Base-by-base conservation (phyloP, 2,329 filamentous ascomycete species). In the Calonectria pseudoturangicola region DNA sequence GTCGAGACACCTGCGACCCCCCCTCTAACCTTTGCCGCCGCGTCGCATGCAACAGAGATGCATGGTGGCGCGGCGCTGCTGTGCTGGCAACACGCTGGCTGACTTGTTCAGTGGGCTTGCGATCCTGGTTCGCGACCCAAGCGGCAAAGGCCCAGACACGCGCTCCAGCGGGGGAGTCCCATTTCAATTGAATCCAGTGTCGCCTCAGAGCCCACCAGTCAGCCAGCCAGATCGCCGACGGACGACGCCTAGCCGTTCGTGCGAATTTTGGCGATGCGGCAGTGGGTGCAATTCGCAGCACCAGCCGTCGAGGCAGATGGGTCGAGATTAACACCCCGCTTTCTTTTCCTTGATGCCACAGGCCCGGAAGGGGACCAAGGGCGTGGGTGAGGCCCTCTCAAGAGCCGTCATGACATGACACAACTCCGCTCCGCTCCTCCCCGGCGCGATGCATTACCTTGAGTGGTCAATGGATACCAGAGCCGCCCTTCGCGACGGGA, bases 401-500 rank as follows among this genome's bases (percentile, higher is more conserved):
- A 54, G 48, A 51, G 66, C 56, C 25, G 45, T 48, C 33, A 67
- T 67, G 63, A 67, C 65, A 68, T 68, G 56, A 64, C 47, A 48
- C 39, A 62, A 36, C 50, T 72, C 70, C 56, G 70, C 65, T 72
- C 70, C 70, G 58, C 64, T 72, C 70, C 65, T 72, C 65, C 41
- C 64, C 47, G 43, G 58, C 36, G 33, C 50, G 58, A 27, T 69
- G 56, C 58, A 69, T 69, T 60, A 25, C 30, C 56, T 43, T 63
- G 39, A 63, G 39, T 60, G 54, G 66, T 63, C 56, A 28, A 68
- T 72, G 58, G 47, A 16, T 45, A 47, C 47, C 70, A 68, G 74
- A 79, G 76, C 77, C 77, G 77, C 77, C 73, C 68, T 77, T 78
- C 66, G 77, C 77, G 76, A 78, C 75, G 60, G 45, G 30, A 54